Base-by-base conservation (phyloP, 495 filamentous ascomycete genomes). In the Hypoxylon crocopeplum region DNA sequence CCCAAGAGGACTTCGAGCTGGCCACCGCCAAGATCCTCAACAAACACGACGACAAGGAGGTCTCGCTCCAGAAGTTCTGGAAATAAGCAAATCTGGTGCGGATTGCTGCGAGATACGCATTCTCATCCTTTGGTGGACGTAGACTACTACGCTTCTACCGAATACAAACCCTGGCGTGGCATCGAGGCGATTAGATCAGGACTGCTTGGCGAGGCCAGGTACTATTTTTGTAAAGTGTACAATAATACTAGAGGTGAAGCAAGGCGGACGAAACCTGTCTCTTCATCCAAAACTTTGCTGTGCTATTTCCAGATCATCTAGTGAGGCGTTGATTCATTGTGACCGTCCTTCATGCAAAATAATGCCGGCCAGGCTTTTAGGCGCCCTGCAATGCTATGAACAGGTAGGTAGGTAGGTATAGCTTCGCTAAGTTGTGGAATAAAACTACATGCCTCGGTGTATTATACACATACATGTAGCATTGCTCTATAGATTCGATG, bases 11-110 rank as follows among this genome's bases (percentile, higher is more conserved):
- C 78, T 99, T 99, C 72, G 94, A 99, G 72, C 81, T 99, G 60
- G 94, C 94, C 20, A 98, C 95, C 3, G 94, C 94, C 68, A 99
- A 99, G 89, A 93, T 99, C 44, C 84, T 99, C 69, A 98, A 98
- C 82, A 98, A 97, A 82, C 94, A 99, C 71, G 94, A 99, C 67
- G 94, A 99, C 72, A 99, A 98, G 82, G 92, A 97, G 74, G 91
- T 88, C 55, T 74, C 80, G 19, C 66, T 97, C 58, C 88, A 86
- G 49, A 97, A 97, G 76, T 77, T 97, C 67, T 97, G 91, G 90
- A 96, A 96, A 84, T 96, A 90, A 70, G 47, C 42, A 27, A 3
- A 27, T 8, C 4, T 39, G n/a, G 25, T 19, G n/a, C 13, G 21
- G 30, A 6, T 5, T 38, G 16, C 17, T 38, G 29, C 17, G 4